These are phyloP conservation scores for Moricandia moricandioides DNA, from an alignment of 345 rosid species.

Conservation along the genomic window DNA sequence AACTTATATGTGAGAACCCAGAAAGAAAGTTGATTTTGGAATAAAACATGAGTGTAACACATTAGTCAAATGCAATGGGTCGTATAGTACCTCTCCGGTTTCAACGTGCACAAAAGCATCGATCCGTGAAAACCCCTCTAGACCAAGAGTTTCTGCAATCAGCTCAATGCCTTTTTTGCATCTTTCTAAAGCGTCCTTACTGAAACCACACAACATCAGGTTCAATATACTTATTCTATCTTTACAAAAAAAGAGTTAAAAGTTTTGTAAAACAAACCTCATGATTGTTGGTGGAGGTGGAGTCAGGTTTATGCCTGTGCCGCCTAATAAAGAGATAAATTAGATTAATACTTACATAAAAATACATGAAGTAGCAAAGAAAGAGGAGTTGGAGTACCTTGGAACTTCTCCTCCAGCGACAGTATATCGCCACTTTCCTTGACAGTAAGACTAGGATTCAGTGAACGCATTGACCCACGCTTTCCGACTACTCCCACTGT, in stretches of 20 bases:
- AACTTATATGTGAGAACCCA: slow-evolving; percentile 1
- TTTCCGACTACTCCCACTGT: slow-evolving; percentile 85
- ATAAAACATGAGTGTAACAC: neutral
- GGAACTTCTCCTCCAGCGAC: slow-evolving; percentile 96
- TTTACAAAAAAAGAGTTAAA: neutral
- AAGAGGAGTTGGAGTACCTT: slow-evolving; percentile 46
- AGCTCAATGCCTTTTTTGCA: slow-evolving; percentile 73
- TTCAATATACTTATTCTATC: neutral
- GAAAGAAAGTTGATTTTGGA: neutral
- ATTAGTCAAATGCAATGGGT: neutral
- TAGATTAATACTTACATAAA: neutral
- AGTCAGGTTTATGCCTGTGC: slow-evolving; percentile 97
- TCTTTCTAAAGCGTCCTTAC: slow-evolving; percentile 59
- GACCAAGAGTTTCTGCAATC: slow-evolving; percentile 65
- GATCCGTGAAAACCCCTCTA: slow-evolving; percentile 89
- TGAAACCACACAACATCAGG: slow-evolving; percentile 37
- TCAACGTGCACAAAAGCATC: slow-evolving; percentile 92
- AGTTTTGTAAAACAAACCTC: slow-evolving; percentile 51
- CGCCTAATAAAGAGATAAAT: slow-evolving; percentile 47
- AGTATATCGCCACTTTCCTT: slow-evolving; percentile 89
- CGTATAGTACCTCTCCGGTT: slow-evolving; percentile 73
- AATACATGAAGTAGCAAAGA: slow-evolving; percentile 1
- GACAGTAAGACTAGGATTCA: slow-evolving; percentile 86
- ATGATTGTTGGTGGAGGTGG: slow-evolving; percentile 87
- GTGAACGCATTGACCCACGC: slow-evolving; percentile 70